A percentile compares a stretch with the other conserved stretches of the same genome.
These are phyloP conservation scores for Cyberlindnera maclurae DNA, from an alignment of 805 yeast species.

Conservation along the genomic window DNA sequence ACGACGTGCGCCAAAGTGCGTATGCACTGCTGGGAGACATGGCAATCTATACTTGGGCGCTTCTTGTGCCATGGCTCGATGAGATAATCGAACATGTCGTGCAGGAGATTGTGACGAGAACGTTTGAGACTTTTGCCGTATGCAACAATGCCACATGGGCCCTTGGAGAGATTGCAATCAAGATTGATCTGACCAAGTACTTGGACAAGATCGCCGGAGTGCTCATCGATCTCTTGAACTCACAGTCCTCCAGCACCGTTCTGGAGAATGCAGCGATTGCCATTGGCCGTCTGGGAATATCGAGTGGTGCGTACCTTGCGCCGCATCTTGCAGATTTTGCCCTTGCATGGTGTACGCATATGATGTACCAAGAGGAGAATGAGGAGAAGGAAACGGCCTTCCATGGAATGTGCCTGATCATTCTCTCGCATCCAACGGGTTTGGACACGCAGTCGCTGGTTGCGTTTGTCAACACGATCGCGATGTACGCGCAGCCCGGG, in stretches of 20 bases:
- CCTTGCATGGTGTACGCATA: slow-evolving; percentile 62
- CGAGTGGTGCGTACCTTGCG: slow-evolving; percentile 51
- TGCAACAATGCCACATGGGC: slow-evolving; percentile 93
- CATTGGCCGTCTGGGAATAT: slow-evolving; percentile 75
- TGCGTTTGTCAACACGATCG: slow-evolving; percentile 53
- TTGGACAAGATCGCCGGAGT: slow-evolving; percentile 46
- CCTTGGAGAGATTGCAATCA: slow-evolving; percentile 75
- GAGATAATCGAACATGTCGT: slow-evolving; percentile 60
- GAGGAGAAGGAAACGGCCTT: slow-evolving; percentile 87
- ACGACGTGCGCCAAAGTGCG: slow-evolving; percentile 90
- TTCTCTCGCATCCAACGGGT: slow-evolving; percentile 61
- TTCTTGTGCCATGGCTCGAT: slow-evolving; percentile 33
- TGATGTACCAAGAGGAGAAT: slow-evolving; percentile 63
- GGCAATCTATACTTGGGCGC: slow-evolving; percentile 45
- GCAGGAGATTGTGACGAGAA: slow-evolving; percentile 53
- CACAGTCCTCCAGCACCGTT: slow-evolving; percentile 51
- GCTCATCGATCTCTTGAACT: slow-evolving; percentile 52
- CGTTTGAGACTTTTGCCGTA: slow-evolving; percentile 48
- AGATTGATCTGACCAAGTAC: slow-evolving; percentile 46
- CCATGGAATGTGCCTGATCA: slow-evolving; percentile 70
- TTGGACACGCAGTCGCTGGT: slow-evolving; percentile 45
- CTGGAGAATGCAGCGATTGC: slow-evolving; percentile 86
- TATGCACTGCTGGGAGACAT: slow-evolving; percentile 89
- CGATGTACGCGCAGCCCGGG: slow-evolving; percentile 44
- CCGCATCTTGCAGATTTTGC: slow-evolving; percentile 53